A percentile compares a stretch with the other conserved stretches of the same genome.
Evolutionary conservation across 2,329 filamentous ascomycete genomes (phyloP).

Genomic region (Trichophyton verrucosum): DNA sequence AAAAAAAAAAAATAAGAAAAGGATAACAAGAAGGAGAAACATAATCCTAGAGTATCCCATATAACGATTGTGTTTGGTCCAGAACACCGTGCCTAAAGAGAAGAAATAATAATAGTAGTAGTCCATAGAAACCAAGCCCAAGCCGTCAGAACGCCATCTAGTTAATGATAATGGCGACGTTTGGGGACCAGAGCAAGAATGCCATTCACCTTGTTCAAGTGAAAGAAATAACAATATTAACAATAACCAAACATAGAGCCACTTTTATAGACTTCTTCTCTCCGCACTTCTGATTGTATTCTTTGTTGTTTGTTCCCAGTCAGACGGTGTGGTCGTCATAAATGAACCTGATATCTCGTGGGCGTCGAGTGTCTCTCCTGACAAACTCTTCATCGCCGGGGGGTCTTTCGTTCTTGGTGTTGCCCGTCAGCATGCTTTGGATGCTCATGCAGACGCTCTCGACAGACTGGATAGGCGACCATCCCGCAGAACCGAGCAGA

Average conservation of each 20-base stretch:
- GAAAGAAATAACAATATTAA: not conserved
- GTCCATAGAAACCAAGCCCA: not conserved
- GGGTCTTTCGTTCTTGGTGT: constrained; percentile 79
- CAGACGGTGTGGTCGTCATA: constrained; percentile 63
- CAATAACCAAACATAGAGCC: too few relatives aligned
- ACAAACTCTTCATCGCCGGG: constrained; percentile 87
- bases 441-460: constrained; percentile 95
- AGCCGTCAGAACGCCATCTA: not conserved
- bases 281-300: not conserved
- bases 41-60: not conserved
- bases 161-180: not conserved
- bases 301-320: not conserved
- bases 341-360: constrained; percentile 81
- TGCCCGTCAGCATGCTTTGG: constrained; percentile 96
- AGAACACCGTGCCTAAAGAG: not conserved
- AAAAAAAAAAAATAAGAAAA: too few relatives aligned
- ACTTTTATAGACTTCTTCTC: not conserved
- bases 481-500: constrained; percentile 73
- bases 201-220: not conserved
- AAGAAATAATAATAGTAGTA: not conserved
- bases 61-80: not conserved
- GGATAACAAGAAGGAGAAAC: too few relatives aligned
- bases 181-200: not conserved
- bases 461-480: constrained; percentile 94
- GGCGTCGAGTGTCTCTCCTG: constrained; percentile 60